Evolutionary conservation across 2,329 filamentous ascomycete species (phyloP).

Genomic region (Neoscytalidium dimidiatum): DNA sequence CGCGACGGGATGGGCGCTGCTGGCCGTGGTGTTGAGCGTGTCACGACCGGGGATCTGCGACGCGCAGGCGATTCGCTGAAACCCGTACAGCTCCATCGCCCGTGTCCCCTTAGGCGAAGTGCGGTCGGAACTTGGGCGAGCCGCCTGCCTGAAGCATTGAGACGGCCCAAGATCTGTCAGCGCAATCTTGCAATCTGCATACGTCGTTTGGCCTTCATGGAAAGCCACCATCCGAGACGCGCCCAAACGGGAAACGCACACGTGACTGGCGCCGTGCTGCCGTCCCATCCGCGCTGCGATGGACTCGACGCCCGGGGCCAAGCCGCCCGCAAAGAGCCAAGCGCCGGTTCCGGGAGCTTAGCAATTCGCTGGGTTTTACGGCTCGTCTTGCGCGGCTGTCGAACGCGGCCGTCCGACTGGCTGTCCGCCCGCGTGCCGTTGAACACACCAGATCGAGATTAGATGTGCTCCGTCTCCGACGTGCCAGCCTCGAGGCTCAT

Average conservation of each 20-base stretch:
- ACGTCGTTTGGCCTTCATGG: not conserved
- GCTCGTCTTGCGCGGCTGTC: not conserved
- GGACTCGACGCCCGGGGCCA: not conserved
- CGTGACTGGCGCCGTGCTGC: not conserved
- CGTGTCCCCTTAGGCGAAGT: not conserved
- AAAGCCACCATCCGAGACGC: not conserved
- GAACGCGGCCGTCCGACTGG: not conserved
- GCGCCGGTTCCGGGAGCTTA: not conserved
- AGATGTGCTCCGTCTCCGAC: not conserved
- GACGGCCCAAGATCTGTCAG: not conserved
- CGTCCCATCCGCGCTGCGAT: not conserved
- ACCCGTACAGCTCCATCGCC: conserved; percentile 34
- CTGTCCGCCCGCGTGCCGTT: not conserved
- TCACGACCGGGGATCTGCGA: conserved; percentile 31
- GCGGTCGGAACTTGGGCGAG: not conserved
- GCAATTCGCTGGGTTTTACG: not conserved
- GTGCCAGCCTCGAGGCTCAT: not conserved
- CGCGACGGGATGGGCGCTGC: not conserved
- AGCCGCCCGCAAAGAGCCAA: not conserved
- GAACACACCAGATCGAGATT: not conserved
- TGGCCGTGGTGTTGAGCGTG: conserved; percentile 9
- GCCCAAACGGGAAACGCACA: not conserved
- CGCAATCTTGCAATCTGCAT: not conserved
- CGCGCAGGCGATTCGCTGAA: conserved; percentile 36
- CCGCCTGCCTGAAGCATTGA: not conserved